Conservation (phyloP, 805 yeast genomes). For the Blastobotrys mokoenaii region DNA sequence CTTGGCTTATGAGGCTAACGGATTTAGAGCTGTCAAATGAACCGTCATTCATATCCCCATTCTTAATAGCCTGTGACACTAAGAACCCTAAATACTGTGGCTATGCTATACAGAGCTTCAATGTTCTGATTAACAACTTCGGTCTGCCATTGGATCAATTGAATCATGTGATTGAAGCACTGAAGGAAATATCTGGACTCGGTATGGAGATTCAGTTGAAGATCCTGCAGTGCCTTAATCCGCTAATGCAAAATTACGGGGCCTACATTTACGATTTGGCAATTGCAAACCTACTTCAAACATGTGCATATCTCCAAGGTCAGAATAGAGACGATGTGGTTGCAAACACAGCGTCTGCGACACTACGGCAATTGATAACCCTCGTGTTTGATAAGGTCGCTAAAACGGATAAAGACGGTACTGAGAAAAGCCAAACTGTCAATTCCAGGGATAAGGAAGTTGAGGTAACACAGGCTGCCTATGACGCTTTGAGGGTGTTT, state of each 20-base stretch:
- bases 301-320: conserved; percentile 66
- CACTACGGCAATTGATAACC: conserved; percentile 76
- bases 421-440: conserved; percentile 22
- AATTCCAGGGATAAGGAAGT: conserved; percentile 38
- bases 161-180: conserved; percentile 52
- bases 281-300: conserved; percentile 49
- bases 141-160: conserved; percentile 46
- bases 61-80: conserved; percentile 62
- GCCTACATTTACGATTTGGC: conserved; percentile 44
- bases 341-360: conserved; percentile 84
- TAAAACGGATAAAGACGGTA: conserved; percentile 32
- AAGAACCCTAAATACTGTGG: conserved; percentile 67
- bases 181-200: conserved; percentile 64
- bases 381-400: conserved; percentile 64
- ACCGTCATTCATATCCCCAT: conserved; percentile 57
- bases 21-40: conserved; percentile 32
- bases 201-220: conserved; percentile 81
- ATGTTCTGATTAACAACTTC: conserved; percentile 45
- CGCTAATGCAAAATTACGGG: conserved; percentile 58
- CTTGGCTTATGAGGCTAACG: neutral
- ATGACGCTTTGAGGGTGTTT: conserved; percentile 65
- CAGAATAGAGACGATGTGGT: conserved; percentile 69
- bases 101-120: conserved; percentile 63
- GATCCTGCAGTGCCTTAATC: conserved; percentile 74
- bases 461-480: conserved; percentile 43